Conservation (phyloP, 495 filamentous ascomycete genomes). For the Hypoxylon cercidicola region DNA sequence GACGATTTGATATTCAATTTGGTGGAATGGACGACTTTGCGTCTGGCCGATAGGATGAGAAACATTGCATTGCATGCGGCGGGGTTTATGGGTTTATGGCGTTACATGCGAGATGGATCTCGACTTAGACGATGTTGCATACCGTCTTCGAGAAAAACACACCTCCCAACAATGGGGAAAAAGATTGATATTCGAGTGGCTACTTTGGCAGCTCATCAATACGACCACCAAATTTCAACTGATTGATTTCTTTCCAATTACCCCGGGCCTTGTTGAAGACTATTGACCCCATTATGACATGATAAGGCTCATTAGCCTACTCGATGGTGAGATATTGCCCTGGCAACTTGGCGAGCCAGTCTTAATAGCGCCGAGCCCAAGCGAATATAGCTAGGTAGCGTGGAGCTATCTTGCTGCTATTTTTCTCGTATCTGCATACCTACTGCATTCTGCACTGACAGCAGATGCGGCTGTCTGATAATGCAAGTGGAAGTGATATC, state of each 20-base stretch:
- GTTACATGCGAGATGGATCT: slow-evolving; percentile 30
- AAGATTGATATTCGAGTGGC: slow-evolving; percentile 4
- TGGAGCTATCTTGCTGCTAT: slow-evolving; percentile 8
- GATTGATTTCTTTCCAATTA: slow-evolving; percentile 5
- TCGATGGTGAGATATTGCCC: slow-evolving; percentile 13
- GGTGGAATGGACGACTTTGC: slow-evolving; percentile 19
- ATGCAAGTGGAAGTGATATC: slow-evolving; percentile 24
- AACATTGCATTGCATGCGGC: slow-evolving; percentile 34
- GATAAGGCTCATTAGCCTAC: slow-evolving; percentile 8
- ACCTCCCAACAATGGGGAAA: slow-evolving; percentile 25
- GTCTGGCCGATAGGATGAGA: slow-evolving; percentile 28
- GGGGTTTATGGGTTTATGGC: slow-evolving; percentile 24
- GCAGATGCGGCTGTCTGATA: slow-evolving; percentile 39
- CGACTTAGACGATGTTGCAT: slow-evolving; percentile 35
- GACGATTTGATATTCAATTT: slow-evolving; percentile 20
- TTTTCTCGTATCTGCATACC: slow-evolving; percentile 36
- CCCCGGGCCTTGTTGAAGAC: not conserved
- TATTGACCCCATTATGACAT: slow-evolving; percentile 14
- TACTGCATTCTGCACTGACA: slow-evolving; percentile 29
- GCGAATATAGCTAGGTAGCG: slow-evolving; percentile 26
- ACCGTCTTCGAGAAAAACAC: slow-evolving; percentile 24
- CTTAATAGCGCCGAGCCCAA: slow-evolving; percentile 15
- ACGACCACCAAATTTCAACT: slow-evolving; percentile 26
- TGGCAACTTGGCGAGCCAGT: slow-evolving; percentile 12
- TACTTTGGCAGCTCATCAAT: slow-evolving; percentile 25